phyloP scores from a whole-genome alignment of 1,139 yeast species.

The Candida tetrigidarum region DNA sequence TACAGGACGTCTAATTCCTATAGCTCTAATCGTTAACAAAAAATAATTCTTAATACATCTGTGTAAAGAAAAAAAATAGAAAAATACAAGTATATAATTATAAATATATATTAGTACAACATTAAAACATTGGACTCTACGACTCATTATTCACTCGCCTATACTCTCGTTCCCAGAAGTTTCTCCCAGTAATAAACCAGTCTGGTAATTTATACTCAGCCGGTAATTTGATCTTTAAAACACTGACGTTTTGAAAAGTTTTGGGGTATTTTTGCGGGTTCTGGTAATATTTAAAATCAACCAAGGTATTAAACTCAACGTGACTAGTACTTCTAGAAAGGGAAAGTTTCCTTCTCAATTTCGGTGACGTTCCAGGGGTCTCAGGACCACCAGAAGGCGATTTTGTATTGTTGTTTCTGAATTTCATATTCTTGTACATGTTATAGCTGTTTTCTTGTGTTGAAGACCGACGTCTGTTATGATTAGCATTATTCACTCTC shows the following conservation, averaged over 20 bases:
- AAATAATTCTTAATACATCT: too few species aligned
- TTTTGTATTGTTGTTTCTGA: slow-evolving; percentile 20
- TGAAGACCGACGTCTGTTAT: slow-evolving; percentile 37
- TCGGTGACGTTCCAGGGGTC: slow-evolving; percentile 13
- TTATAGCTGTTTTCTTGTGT: slow-evolving; percentile 24
- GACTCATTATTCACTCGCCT: slow-evolving; percentile 16
- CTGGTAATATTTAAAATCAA: slow-evolving; percentile 43
- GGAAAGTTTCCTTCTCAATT: slow-evolving; percentile 9
- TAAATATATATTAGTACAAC: neutral
- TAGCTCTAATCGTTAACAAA: neutral
- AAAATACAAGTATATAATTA: neutral
- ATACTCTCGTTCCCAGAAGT: slow-evolving; percentile 57
- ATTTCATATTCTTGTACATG: slow-evolving; percentile 26
- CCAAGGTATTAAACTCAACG: slow-evolving; percentile 22
- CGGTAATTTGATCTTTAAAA: slow-evolving; percentile 58
- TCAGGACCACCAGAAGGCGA: slow-evolving; percentile 7
- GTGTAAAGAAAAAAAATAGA: neutral
- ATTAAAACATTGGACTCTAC: neutral
- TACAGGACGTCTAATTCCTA: slow-evolving; percentile 24
- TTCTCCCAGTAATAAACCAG: slow-evolving; percentile 71
- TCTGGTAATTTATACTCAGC: slow-evolving; percentile 62
- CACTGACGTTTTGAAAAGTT: slow-evolving; percentile 41
- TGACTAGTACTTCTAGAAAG: slow-evolving; percentile 7
- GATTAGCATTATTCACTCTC: slow-evolving; percentile 1
- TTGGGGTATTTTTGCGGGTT: slow-evolving; percentile 33